A percentile compares a stretch with the other conserved stretches of the same genome.
phyloP scores from a whole-genome alignment of 352 stramenopile genomes.

The Pythium vanterpoolii region DNA sequence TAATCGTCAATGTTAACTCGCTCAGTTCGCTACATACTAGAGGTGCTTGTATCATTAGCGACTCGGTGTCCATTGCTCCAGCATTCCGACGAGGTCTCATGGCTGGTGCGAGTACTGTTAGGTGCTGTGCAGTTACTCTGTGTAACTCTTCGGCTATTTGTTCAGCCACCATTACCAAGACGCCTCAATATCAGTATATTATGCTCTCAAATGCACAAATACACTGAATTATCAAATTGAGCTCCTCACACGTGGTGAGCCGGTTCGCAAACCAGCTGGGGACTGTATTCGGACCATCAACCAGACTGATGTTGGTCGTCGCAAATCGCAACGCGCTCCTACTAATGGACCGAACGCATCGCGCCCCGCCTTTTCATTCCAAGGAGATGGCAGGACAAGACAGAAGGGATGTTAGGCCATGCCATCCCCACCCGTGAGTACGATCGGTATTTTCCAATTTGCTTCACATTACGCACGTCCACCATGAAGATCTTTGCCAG shows the following conservation, averaged over 20 bases:
- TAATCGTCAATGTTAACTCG: too few species aligned
- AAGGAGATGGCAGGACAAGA: too few species aligned
- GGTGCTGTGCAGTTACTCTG: background rate
- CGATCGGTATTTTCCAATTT: background rate
- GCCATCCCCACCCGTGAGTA: background rate
- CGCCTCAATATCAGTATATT: background rate
- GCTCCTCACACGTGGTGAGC: background rate
- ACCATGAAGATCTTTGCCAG: conserved; percentile 13
- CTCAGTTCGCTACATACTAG: too few species aligned
- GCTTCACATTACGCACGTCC: background rate
- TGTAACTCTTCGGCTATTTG: background rate
- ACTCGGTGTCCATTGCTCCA: too few species aligned
- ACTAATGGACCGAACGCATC: background rate
- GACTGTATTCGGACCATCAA: background rate
- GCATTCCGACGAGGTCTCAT: too few species aligned
- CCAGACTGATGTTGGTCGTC: background rate
- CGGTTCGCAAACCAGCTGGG: background rate
- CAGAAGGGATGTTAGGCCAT: background rate
- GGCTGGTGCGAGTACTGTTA: too few species aligned
- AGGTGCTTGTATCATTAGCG: too few species aligned
- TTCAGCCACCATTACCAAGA: background rate
- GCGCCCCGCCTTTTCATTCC: background rate
- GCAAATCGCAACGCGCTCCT: background rate
- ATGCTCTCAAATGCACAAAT: background rate
- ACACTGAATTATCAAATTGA: background rate